phyloP scores from a whole-genome alignment of 208 protist genomes.

The Crithidia thermophila region DNA sequence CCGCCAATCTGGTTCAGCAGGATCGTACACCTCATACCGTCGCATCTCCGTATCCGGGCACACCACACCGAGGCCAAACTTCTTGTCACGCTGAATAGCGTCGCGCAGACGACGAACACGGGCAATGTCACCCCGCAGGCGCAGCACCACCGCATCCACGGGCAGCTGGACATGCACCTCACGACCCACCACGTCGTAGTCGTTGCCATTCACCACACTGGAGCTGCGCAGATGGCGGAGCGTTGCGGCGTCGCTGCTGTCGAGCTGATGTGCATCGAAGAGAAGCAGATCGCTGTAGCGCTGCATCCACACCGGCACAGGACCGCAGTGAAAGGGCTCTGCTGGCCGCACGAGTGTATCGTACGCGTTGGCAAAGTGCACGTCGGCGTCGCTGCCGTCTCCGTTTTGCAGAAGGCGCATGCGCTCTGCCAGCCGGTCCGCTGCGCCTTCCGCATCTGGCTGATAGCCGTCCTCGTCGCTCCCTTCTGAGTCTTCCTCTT shows the following conservation, averaged over 20 bases:
- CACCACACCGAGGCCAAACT: background rate
- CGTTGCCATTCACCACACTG: too few relatives aligned
- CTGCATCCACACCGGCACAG: conserved; percentile 51
- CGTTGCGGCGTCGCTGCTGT: conserved; percentile 2
- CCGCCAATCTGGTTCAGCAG: conserved; percentile 9
- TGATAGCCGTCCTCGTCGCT: conserved; percentile 23
- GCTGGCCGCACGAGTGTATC: conserved; percentile 8
- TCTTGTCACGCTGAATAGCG: background rate
- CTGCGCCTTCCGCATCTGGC: conserved; percentile 23
- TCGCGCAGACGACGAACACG: conserved; percentile 23
- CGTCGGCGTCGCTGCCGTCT: background rate
- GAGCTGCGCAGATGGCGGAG: too few relatives aligned
- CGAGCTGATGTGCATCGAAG: conserved; percentile 18
- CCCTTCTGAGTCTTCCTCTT: too few relatives aligned
- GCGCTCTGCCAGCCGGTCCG: conserved; percentile 14
- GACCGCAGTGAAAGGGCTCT: conserved; percentile 26
- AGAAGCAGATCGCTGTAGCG: conserved; percentile 49
- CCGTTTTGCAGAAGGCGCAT: conserved; percentile 3
- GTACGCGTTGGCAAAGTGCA: background rate
- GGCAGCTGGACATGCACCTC: conserved; percentile 11
- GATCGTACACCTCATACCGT: conserved; percentile 24
- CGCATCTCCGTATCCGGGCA: background rate
- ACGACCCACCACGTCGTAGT: too few relatives aligned
- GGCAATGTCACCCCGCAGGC: conserved; percentile 28
- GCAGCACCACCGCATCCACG: conserved; percentile 30